Base-by-base conservation (phyloP, 177 flowering plant species). In the Telopea speciosissima region DNA sequence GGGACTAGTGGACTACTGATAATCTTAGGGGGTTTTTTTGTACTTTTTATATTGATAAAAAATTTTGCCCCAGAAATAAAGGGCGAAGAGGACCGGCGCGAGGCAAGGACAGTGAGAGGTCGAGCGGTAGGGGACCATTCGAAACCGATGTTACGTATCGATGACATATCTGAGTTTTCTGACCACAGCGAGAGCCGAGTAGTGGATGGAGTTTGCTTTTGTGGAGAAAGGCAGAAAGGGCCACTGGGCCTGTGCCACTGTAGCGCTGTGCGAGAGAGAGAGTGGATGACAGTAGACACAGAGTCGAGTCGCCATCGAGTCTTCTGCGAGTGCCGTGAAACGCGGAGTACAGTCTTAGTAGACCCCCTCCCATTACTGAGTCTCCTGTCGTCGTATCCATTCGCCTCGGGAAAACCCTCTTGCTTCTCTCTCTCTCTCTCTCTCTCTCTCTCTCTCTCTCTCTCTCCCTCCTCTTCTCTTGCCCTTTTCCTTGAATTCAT, bases 281-380 rank as follows among this genome's bases (percentile, higher is more conserved):
- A 36, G 40, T 36, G 40, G 40, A 0, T 36, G 40, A 36, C 40
- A 36, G 40, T 36, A 5, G 9, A 5, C 40, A 36, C 40, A 36
- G 40, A 70, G 90, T 84, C 79, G 33, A 12, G 92, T 88, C 95
- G 2, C 78, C 60, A 79, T 87, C 90, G 60, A 21, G 73, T 81
- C 84, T 85, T 85, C 88, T 79, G 82, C 76, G 83, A 75, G 67
- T 79, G 86, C 91, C 91, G 91, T 31, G 83, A 87, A 87, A 85
- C 83, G 78, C 94, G 91, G 88, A 86, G 84, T 86, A 81, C 9
- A 5, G 40, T 36, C 9, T 36, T 36, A 5, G 9, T 36, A 36
- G 9, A n/a, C n/a, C n/a, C n/a, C n/a, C n/a, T n/a, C n/a, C n/a
- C n/a, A n/a, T n/a, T n/a, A 28, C 31, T 28, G 31, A 28, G 31